Conservation (phyloP, 2,329 filamentous ascomycete species). For the Diplodia sapinea region DNA sequence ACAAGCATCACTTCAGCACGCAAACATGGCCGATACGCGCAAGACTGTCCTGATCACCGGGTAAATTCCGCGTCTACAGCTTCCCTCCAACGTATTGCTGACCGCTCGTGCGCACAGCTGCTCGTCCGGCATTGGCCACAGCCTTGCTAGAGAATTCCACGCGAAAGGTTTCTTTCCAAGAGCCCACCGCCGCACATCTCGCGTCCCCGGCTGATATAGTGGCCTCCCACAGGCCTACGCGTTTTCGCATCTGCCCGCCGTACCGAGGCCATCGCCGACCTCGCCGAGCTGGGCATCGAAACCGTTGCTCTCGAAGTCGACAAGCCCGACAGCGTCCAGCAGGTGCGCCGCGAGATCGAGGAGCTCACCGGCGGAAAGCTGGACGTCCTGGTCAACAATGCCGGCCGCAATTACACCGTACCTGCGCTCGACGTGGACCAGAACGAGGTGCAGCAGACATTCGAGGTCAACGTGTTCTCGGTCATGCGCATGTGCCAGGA, state of each 20-base stretch:
- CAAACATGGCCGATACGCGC: slow-evolving; percentile 27
- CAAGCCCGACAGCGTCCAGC: slow-evolving; percentile 54
- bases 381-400: slow-evolving; percentile 66
- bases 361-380: slow-evolving; percentile 55
- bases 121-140: slow-evolving; percentile 64
- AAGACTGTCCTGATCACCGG: slow-evolving; percentile 47
- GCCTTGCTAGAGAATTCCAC: slow-evolving; percentile 64
- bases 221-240: slow-evolving; percentile 50
- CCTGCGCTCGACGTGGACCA: slow-evolving; percentile 63
- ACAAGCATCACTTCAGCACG: background rate
- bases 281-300: slow-evolving; percentile 59
- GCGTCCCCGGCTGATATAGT: slow-evolving; percentile 29
- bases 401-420: slow-evolving; percentile 62
- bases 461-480: slow-evolving; percentile 63
- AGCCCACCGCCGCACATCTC: background rate
- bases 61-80: slow-evolving; percentile 33
- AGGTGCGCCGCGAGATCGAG: slow-evolving; percentile 55
- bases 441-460: slow-evolving; percentile 53
- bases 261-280: slow-evolving; percentile 55
- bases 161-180: slow-evolving; percentile 43
- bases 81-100: background rate
- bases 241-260: slow-evolving; percentile 66
- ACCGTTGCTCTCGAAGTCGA: slow-evolving; percentile 62
- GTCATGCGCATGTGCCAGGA: slow-evolving; percentile 64
- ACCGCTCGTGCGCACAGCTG: slow-evolving; percentile 44